Conservation (phyloP, 176 grass and related monocot genomes). For the Dendrocalamus sinicus region DNA sequence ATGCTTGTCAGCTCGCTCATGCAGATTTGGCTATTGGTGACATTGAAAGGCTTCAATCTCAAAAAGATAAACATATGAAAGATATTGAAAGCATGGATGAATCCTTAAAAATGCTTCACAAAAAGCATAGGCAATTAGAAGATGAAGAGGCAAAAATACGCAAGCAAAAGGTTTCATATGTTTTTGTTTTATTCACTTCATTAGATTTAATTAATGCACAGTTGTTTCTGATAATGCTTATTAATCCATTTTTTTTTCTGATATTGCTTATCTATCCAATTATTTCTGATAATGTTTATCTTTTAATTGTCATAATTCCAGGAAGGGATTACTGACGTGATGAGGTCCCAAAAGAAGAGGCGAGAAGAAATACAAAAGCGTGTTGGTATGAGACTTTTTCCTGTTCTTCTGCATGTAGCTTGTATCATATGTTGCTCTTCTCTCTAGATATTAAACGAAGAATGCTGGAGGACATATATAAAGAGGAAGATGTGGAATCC, state of each 20-base stretch:
- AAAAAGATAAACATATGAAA: conserved; percentile 47
- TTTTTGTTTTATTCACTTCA: conserved; percentile 25
- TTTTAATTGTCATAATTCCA: conserved; percentile 43
- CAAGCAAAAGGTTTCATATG: conserved; percentile 63
- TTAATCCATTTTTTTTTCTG: neutral
- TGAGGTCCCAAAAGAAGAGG: conserved; percentile 59
- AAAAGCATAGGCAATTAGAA: conserved; percentile 67
- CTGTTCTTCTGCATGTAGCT: conserved; percentile 31
- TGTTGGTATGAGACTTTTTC: conserved; percentile 56
- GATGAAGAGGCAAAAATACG: conserved; percentile 73
- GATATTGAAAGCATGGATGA: conserved; percentile 50
- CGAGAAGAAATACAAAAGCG: conserved; percentile 57
- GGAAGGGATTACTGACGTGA: conserved; percentile 69
- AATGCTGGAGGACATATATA: conserved; percentile 58
- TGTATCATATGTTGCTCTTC: conserved; percentile 36
- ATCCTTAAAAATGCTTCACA: conserved; percentile 51
- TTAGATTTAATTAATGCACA: conserved; percentile 11
- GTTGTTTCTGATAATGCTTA: conserved; percentile 18
- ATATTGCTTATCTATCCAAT: neutral
- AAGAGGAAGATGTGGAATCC: conserved; percentile 78
- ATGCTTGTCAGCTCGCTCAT: conserved; percentile 41
- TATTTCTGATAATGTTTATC: neutral
- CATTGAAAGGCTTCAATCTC: conserved; percentile 56
- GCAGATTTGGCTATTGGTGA: conserved; percentile 71
- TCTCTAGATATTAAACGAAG: conserved; percentile 57